Conservation (phyloP, 2,329 filamentous ascomycete genomes). For the Madurella mycetomatis region DNA sequence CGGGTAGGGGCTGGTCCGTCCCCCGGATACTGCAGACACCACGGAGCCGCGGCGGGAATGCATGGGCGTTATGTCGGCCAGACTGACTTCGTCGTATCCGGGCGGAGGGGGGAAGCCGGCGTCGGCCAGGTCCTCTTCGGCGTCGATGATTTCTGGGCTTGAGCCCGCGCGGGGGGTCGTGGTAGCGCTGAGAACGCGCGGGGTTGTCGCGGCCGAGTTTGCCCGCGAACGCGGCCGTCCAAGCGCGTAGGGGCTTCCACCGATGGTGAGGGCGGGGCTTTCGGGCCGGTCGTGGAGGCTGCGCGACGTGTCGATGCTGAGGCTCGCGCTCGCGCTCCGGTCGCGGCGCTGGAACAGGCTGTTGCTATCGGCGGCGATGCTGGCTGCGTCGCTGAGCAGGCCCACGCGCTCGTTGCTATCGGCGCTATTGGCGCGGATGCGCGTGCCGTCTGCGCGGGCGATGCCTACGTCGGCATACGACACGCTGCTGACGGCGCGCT, state of each 20-base stretch:
- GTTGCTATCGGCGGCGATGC: constrained; percentile 43
- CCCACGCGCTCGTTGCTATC: constrained; percentile 66
- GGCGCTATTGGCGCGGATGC: constrained; percentile 66
- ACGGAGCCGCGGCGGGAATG: constrained; percentile 24
- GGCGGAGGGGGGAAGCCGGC: constrained; percentile 40
- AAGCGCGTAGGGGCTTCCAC: constrained; percentile 19
- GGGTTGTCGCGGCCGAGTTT: constrained; percentile 43
- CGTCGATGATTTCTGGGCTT: constrained; percentile 49
- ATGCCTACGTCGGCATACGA: constrained; percentile 73
- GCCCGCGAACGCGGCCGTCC: constrained; percentile 39
- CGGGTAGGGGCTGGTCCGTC: constrained; percentile 35
- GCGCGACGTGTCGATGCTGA: constrained; percentile 44
- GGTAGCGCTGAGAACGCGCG: constrained; percentile 25
- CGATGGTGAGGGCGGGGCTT: constrained; percentile 20
- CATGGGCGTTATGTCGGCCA: constrained; percentile 29
- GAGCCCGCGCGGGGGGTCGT: constrained; percentile 42
- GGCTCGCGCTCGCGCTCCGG: constrained; percentile 49
- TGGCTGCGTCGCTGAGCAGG: constrained; percentile 66
- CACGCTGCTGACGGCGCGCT: constrained; percentile 68
- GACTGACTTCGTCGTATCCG: constrained; percentile 44
- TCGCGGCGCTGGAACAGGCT: constrained; percentile 39
- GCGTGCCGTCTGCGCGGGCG: constrained; percentile 70
- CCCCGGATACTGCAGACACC: constrained; percentile 30
- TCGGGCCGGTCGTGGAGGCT: constrained; percentile 25
- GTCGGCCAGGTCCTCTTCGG: constrained; percentile 40